Evolutionary conservation across 768 basidiomycete genomes (phyloP), one percentile per base, ranked within the genome.

Genomic region (Naganishia friedmannii): DNA sequence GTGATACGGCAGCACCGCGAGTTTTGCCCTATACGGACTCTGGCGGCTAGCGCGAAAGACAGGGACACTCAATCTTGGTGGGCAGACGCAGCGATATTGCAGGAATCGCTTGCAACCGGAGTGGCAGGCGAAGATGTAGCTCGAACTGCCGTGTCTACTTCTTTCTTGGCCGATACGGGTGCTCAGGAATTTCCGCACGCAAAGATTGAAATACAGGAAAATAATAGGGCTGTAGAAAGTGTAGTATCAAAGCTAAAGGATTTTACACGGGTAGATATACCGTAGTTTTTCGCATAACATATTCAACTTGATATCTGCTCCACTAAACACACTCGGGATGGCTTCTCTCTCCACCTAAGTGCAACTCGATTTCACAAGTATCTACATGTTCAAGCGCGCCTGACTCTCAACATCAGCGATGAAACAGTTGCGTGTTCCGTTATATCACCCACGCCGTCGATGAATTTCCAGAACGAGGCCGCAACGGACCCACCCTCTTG

Each of bases 1-100:
- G 60, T 63, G 7, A 21, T 63, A 9, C 60, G 39, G 26, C 42
- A 63, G 28, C 60, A 63, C 23, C 37, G 60, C 7, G 60, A 63
- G 15, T 63, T 63, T 63, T 63, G 60, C 60, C 60, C 60, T 19
- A 63, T 63, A 45, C 60, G 60, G 19, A 63, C 60, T 23, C 17
- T 63, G 37, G 60, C 42, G 17, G 60, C 42, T 15, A 42, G 60
- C 42, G 42, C 19, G 3, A 10, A 9, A 45, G 12, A n/a, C 48
- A 23, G 46, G n/a, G 3, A 0, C 1, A 23, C 28, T 23, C 23
- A 31, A 12, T 15, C 60, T 26, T 63, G 60, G 60, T 63, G 60
- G 60, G 42, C 39, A 2, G 39, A 45, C 39, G 60, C 60, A 45
- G 60, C 42, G 39, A 63, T 63, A 63, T 45, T 63, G 60, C 60